Percentiles rank a stretch among this genome's conserved stretches.
Evolutionary conservation across 129 eudicot genomes (phyloP).

Genomic region (Kitagawia praeruptora): DNA sequence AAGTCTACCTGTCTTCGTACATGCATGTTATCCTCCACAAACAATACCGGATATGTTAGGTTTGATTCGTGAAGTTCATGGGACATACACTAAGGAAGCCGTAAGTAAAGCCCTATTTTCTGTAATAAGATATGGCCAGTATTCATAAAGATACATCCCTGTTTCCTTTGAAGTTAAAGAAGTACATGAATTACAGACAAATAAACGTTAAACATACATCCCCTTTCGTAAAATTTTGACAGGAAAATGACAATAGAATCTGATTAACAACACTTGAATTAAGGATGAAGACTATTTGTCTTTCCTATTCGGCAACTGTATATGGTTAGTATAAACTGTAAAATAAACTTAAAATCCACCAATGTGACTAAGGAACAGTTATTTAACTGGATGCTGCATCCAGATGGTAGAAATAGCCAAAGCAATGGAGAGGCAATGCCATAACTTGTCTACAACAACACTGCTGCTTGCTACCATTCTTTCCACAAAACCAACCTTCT

Average conservation of each 20-base stretch:
- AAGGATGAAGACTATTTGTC: constrained; percentile 5
- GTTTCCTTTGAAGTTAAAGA: too few species aligned
- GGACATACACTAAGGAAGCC: too few species aligned
- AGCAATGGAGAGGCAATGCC: background rate
- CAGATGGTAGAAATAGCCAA: constrained; percentile 32
- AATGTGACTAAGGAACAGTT: constrained; percentile 12
- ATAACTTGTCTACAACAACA: background rate
- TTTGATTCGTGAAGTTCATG: too few species aligned
- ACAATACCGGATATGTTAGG: too few species aligned
- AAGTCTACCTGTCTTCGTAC: too few species aligned
- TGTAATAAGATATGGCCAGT: too few species aligned
- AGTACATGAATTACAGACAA: background rate
- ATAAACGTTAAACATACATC: background rate
- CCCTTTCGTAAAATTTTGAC: background rate
- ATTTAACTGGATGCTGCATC: constrained; percentile 29
- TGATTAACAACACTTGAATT: background rate
- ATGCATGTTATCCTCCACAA: too few species aligned
- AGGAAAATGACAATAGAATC: background rate
- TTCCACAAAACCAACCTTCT: background rate
- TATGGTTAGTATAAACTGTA: constrained; percentile 12
- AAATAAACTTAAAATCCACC: constrained; percentile 8
- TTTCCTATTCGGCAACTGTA: constrained; percentile 11
- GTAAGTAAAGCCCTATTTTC: too few species aligned
- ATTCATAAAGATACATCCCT: too few species aligned
- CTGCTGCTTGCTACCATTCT: background rate